A percentile compares a stretch with the other conserved stretches of the same genome.
Conservation (phyloP, 192 early-diverging fungal genomes). For the Pilobolus umbonatus region DNA sequence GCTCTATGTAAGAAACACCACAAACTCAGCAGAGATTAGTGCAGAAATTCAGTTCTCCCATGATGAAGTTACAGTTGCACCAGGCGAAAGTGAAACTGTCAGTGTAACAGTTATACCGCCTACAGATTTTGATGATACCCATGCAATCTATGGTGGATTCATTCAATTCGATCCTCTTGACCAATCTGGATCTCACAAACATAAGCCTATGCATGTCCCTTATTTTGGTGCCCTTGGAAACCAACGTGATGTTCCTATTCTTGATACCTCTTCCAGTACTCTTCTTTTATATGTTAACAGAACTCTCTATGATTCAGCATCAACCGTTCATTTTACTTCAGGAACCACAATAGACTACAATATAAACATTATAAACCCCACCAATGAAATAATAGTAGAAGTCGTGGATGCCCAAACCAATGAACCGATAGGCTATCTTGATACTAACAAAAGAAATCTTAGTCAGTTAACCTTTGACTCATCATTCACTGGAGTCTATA, state of each 20-base stretch:
- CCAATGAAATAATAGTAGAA: slow-evolving; percentile 17
- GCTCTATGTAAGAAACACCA: slow-evolving; percentile 13
- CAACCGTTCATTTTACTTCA: slow-evolving; percentile 5
- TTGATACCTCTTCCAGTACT: slow-evolving; percentile 25
- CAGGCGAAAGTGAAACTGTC: slow-evolving; percentile 19
- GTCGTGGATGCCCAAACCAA: slow-evolving; percentile 18
- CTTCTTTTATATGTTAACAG: slow-evolving; percentile 1
- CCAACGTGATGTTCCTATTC: slow-evolving; percentile 40
- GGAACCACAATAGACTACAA: slow-evolving; percentile 2
- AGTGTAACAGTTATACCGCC: slow-evolving; percentile 25
- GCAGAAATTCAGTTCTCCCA: slow-evolving; percentile 20
- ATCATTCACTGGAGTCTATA: background rate
- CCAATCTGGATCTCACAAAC: slow-evolving; percentile 16
- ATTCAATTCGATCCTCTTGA: slow-evolving; percentile 18
- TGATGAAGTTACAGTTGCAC: slow-evolving; percentile 11
- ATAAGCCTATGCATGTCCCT: slow-evolving; percentile 34
- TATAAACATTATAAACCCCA: slow-evolving; percentile 17
- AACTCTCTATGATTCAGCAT: background rate
- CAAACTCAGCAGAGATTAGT: background rate
- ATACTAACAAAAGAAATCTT: slow-evolving; percentile 7
- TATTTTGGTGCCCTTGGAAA: slow-evolving; percentile 46
- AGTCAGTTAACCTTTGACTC: slow-evolving; percentile 22
- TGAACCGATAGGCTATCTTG: slow-evolving; percentile 9
- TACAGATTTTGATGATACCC: slow-evolving; percentile 19
- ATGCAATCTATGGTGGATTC: slow-evolving; percentile 46